A percentile compares a stretch with the other conserved stretches of the same genome.
These are phyloP conservation scores for Ophiostoma perfectum DNA, from an alignment of 2,329 filamentous ascomycete species.

Conservation along the genomic window DNA sequence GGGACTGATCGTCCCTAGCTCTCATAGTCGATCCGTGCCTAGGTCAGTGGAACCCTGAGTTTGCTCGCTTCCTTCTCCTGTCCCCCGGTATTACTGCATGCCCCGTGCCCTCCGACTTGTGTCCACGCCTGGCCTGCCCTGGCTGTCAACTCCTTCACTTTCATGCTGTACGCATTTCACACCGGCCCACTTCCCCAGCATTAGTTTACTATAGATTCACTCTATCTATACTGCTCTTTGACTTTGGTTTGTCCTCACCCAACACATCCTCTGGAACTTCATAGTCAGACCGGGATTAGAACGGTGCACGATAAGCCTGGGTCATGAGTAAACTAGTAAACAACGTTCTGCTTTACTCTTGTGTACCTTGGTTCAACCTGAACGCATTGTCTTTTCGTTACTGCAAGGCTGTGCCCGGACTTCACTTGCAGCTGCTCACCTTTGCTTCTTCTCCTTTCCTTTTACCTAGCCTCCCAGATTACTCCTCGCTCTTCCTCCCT, in stretches of 20 bases:
- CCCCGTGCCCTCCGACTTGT: background rate
- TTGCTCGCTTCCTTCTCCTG: background rate
- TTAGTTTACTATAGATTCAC: background rate
- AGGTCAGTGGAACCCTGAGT: slow-evolving; percentile 20
- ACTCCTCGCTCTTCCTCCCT: background rate
- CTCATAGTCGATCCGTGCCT: slow-evolving; percentile 21
- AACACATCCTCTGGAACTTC: background rate
- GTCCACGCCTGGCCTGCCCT: background rate
- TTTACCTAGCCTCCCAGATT: too few relatives aligned
- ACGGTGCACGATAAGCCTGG: background rate
- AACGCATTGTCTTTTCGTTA: too few relatives aligned
- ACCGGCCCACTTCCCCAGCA: background rate
- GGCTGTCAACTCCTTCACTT: background rate
- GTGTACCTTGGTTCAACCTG: background rate
- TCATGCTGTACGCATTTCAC: background rate
- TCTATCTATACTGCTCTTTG: background rate
- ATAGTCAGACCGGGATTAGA: background rate
- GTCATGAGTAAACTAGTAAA: background rate
- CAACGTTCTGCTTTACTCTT: background rate
- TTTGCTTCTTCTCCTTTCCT: too few relatives aligned
- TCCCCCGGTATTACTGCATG: background rate
- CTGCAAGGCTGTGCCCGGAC: too few relatives aligned
- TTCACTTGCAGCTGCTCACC: too few relatives aligned
- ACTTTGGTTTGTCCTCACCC: background rate
- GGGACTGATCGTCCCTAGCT: slow-evolving; percentile 15